Percentiles rank a stretch among this genome's conserved stretches.
phyloP scores from a whole-genome alignment of 495 filamentous ascomycete genomes.

The Eremomyces bilateralis region DNA sequence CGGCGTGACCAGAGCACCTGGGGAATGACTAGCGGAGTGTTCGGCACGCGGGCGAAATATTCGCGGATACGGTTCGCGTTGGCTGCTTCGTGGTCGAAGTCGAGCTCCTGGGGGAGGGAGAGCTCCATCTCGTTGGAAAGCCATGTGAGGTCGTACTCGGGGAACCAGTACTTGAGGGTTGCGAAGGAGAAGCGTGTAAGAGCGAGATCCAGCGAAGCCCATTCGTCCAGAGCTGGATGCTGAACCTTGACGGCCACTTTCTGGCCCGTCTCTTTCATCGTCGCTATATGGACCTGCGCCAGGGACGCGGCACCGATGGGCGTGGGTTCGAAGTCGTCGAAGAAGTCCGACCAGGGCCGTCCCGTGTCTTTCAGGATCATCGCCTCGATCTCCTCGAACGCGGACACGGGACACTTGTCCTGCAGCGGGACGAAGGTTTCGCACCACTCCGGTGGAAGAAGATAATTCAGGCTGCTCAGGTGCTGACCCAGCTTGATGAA shows the following conservation, averaged over 20 bases:
- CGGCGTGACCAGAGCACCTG: slow-evolving; percentile 76
- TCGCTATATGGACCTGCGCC: slow-evolving; percentile 88
- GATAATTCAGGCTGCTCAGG: slow-evolving; percentile 88
- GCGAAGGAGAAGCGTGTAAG: slow-evolving; percentile 78
- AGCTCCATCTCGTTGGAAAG: slow-evolving; percentile 78
- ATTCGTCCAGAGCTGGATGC: slow-evolving; percentile 77
- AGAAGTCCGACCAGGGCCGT: slow-evolving; percentile 54
- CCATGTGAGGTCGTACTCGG: slow-evolving; percentile 95
- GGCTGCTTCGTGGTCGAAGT: slow-evolving; percentile 69
- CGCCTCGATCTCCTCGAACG: slow-evolving; percentile 63
- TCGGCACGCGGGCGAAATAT: slow-evolving; percentile 50
- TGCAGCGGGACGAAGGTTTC: slow-evolving; percentile 90
- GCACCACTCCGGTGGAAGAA: slow-evolving; percentile 87
- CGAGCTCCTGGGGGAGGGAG: slow-evolving; percentile 75
- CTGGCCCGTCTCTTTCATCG: slow-evolving; percentile 58
- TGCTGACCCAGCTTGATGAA: slow-evolving; percentile 98
- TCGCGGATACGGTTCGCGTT: slow-evolving; percentile 62
- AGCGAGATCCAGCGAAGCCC: slow-evolving; percentile 71
- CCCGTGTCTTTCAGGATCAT: slow-evolving; percentile 80
- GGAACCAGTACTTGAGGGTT: slow-evolving; percentile 79
- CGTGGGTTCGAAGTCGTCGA: slow-evolving; percentile 52
- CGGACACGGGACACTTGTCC: slow-evolving; percentile 86
- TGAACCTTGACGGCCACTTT: slow-evolving; percentile 97
- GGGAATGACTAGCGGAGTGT: slow-evolving; percentile 68
- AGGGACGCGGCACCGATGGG: slow-evolving; percentile 88